A percentile compares a stretch with the other conserved stretches of the same genome.
Conservation (phyloP, 2,329 filamentous ascomycete genomes). For the Chaetomiaceae sp. region DNA sequence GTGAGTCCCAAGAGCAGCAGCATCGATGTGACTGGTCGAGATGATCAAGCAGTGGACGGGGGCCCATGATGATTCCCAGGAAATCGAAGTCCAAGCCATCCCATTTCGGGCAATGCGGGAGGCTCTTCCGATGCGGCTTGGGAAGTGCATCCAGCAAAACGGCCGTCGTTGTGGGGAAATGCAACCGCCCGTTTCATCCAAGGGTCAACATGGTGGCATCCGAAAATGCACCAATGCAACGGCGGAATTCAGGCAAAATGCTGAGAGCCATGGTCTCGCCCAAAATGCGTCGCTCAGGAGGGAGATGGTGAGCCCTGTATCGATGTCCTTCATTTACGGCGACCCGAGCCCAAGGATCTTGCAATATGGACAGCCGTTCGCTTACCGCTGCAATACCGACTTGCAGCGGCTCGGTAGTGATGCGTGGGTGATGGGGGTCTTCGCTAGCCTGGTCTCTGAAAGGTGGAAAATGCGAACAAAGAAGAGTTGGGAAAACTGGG, state of each 20-base stretch:
- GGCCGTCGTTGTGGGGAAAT: constrained; percentile 19
- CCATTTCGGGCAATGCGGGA: constrained; percentile 15
- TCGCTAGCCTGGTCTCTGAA: constrained; percentile 1
- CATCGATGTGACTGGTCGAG: constrained; percentile 7
- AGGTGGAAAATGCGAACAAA: neutral
- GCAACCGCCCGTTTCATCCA: constrained; percentile 18
- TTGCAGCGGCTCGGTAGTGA: constrained; percentile 18
- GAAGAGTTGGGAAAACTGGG: too few species aligned
- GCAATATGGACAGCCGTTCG: constrained; percentile 19
- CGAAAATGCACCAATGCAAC: neutral
- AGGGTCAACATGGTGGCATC: neutral
- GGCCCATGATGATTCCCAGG: constrained; percentile 9
- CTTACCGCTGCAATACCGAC: constrained; percentile 18
- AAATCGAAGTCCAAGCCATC: constrained; percentile 5
- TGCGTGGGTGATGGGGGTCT: neutral
- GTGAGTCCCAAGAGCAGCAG: neutral
- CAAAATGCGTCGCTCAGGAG: neutral
- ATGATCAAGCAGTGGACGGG: neutral
- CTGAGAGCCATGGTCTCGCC: neutral
- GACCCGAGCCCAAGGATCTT: constrained; percentile 21
- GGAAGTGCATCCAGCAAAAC: constrained; percentile 3
- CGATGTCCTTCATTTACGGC: neutral
- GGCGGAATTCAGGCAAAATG: constrained; percentile 18
- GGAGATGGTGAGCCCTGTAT: neutral
- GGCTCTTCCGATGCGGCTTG: constrained; percentile 20